phyloP scores from a whole-genome alignment of 345 rosid species.

The Gossypium rotundifolium region DNA sequence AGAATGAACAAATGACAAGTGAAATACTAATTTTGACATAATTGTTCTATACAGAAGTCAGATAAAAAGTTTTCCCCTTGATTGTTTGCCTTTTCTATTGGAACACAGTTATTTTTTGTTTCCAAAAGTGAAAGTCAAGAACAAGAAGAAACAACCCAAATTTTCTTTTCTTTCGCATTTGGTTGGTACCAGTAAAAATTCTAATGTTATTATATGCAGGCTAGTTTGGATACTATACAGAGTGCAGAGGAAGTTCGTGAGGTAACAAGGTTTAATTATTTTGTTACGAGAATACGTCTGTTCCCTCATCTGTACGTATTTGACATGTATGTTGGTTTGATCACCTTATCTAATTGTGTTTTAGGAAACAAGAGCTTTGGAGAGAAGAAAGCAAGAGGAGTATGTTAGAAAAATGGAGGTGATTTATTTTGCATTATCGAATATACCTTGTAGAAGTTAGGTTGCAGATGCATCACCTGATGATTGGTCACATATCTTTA shows the following conservation, averaged over 20 bases:
- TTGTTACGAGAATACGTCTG: not conserved
- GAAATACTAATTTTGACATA: not conserved
- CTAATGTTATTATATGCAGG: constrained; percentile 43
- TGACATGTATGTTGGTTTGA: not conserved
- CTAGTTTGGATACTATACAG: constrained; percentile 81
- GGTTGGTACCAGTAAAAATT: not conserved
- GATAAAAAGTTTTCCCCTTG: not conserved
- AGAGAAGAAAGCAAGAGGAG: constrained; percentile 78
- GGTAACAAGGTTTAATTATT: constrained; percentile 33
- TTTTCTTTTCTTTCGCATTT: not conserved
- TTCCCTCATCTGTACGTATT: not conserved
- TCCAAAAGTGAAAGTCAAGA: not conserved
- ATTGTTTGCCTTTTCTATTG: not conserved
- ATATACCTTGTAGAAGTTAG: not conserved
- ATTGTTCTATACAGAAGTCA: not conserved
- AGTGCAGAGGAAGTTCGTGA: constrained; percentile 84
- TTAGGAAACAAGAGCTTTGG: constrained; percentile 78
- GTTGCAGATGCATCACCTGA: not conserved
- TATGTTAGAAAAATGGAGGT: constrained; percentile 73
- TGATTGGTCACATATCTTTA: not conserved
- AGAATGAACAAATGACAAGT: not conserved
- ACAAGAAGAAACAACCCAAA: not conserved
- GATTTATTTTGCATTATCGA: not conserved
- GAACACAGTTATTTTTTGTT: not conserved
- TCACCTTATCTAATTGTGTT: not conserved